phyloP scores from a whole-genome alignment of 73 alveolate species.

The Blepharisma stoltei region DNA sequence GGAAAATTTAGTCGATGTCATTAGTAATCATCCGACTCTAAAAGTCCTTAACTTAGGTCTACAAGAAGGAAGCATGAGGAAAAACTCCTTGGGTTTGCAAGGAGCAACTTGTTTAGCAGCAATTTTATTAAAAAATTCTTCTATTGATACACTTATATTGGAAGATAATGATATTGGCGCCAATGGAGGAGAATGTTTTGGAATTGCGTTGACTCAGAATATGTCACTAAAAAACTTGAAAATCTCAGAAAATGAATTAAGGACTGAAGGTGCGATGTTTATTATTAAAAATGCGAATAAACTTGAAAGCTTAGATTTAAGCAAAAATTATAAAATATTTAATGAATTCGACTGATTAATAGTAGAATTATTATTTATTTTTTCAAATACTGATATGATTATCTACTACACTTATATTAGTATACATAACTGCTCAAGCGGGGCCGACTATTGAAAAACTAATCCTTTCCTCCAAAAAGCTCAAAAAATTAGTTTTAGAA shows the following conservation, averaged over 20 bases:
- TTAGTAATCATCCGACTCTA: slow-evolving; percentile 69
- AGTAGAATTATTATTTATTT: no score
- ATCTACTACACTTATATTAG: no score
- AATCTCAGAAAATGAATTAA: slow-evolving; percentile 90
- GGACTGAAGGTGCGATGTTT: slow-evolving; percentile 93
- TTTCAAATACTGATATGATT: no score
- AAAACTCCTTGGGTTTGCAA: slow-evolving; percentile 88
- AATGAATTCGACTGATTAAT: no score
- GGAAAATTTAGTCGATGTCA: slow-evolving; percentile 86
- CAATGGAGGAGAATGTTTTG: slow-evolving; percentile 97
- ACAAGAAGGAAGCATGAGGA: slow-evolving; percentile 91
- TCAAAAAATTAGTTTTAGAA: slow-evolving; percentile 80
- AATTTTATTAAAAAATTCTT: slow-evolving; percentile 76
- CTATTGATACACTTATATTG: slow-evolving; percentile 76
- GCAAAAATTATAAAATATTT: no score
- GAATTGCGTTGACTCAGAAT: slow-evolving; percentile 89
- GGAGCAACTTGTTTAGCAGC: slow-evolving; percentile 95
- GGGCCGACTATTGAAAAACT: slow-evolving; percentile 81
- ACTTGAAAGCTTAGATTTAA: slow-evolving; percentile 71
- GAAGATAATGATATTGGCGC: slow-evolving; percentile 93
- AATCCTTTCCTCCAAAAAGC: slow-evolving; percentile 58
- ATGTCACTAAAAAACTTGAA: slow-evolving; percentile 74
- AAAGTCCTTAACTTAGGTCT: slow-evolving; percentile 91
- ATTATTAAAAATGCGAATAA: slow-evolving; percentile 81
- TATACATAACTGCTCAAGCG: slow-evolving; percentile 79